Percentiles rank a stretch among this genome's conserved stretches.
phyloP scores from a whole-genome alignment of 2,329 filamentous ascomycete species.

The Hypocrella siamensis region DNA sequence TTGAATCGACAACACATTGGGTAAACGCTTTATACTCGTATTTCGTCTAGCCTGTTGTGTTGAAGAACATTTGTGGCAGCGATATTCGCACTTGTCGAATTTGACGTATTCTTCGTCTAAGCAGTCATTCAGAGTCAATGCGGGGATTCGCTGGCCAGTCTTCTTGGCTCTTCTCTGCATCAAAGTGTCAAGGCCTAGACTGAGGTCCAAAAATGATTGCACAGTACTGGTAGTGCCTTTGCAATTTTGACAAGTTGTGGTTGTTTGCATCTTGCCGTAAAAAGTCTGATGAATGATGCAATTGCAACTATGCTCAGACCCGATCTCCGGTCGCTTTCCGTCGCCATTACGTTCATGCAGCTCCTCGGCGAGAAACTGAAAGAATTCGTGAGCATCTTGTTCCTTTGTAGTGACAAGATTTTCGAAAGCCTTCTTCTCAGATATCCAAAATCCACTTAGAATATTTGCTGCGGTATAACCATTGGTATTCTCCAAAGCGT shows the following conservation, averaged over 20 bases:
- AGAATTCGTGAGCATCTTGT: slow-evolving; percentile 94
- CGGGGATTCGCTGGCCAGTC: slow-evolving; percentile 27
- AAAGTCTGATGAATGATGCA: slow-evolving; percentile 93
- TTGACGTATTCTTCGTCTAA: slow-evolving; percentile 76
- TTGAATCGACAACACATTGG: slow-evolving; percentile 82
- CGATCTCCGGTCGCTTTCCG: slow-evolving; percentile 43
- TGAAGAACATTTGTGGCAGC: slow-evolving; percentile 64
- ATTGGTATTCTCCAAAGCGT: slow-evolving; percentile 61
- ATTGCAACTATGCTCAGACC: slow-evolving; percentile 52
- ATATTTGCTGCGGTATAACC: slow-evolving; percentile 85
- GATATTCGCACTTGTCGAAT: slow-evolving; percentile 78
- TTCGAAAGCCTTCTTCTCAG: slow-evolving; percentile 55
- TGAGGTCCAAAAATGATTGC: slow-evolving; percentile 84
- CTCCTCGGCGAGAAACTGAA: slow-evolving; percentile 87
- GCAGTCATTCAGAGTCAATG: slow-evolving; percentile 50
- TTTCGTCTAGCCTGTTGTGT: slow-evolving; percentile 72
- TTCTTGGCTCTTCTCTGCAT: slow-evolving; percentile 50
- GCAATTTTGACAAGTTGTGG: slow-evolving; percentile 81
- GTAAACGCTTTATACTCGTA: slow-evolving; percentile 68
- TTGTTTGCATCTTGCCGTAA: slow-evolving; percentile 80
- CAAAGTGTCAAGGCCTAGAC: slow-evolving; percentile 65
- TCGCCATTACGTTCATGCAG: slow-evolving; percentile 72
- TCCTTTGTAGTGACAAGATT: slow-evolving; percentile 81
- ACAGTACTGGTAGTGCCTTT: slow-evolving; percentile 66
- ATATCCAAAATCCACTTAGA: slow-evolving; percentile 79